Evolutionary conservation across 257 asterid genomes (phyloP).

Genomic region (Solanum phureja): DNA sequence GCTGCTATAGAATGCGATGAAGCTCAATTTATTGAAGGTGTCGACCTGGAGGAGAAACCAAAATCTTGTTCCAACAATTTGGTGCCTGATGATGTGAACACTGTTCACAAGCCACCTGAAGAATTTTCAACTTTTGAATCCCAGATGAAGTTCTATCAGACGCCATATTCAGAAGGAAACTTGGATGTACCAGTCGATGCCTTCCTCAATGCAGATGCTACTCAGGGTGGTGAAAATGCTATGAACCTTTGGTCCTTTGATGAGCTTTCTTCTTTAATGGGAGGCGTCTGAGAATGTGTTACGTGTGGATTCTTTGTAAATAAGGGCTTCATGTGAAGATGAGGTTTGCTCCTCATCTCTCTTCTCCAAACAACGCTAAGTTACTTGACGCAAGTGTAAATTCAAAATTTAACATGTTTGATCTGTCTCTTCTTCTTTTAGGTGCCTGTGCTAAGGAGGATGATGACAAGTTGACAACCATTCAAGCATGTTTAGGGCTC

Average conservation of each 20-base stretch:
- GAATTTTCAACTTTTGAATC: constrained; percentile 40
- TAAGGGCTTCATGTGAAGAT: constrained; percentile 56
- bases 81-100: constrained; percentile 12
- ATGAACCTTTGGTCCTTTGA: constrained; percentile 72
- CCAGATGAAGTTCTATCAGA: constrained; percentile 53
- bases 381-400: not conserved
- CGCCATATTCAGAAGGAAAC: constrained; percentile 43
- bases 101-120: constrained; percentile 16
- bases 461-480: constrained; percentile 16
- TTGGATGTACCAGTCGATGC: constrained; percentile 67
- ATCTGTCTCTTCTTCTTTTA: constrained; percentile 14
- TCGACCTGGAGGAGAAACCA: constrained; percentile 35
- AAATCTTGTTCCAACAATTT: constrained; percentile 20
- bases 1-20: constrained; percentile 44
- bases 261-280: constrained; percentile 45
- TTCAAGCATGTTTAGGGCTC: constrained; percentile 10
- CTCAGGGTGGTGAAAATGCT: constrained; percentile 41
- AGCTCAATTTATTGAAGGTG: constrained; percentile 31
- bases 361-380: not conserved
- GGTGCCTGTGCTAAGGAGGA: constrained; percentile 15
- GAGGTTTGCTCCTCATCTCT: constrained; percentile 1
- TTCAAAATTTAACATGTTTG: not conserved
- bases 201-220: constrained; percentile 43
- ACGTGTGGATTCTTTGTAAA: constrained; percentile 32
- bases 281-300: constrained; percentile 15